Conservation (phyloP, 192 early-diverging fungal genomes). For the Rhizophagus clarus region DNA sequence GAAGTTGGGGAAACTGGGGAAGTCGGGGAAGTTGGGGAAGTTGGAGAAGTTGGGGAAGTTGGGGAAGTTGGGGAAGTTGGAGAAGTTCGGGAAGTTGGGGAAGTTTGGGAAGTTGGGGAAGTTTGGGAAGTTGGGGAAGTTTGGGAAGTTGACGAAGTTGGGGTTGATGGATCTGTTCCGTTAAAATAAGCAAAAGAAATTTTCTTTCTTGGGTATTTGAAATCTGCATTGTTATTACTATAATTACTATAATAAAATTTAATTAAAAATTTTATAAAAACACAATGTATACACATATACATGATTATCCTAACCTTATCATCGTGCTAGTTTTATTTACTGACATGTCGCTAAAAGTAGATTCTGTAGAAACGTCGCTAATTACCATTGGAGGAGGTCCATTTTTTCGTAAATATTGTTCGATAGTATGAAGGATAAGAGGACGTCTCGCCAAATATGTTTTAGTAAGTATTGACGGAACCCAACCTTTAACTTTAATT, state of each 20-base stretch:
- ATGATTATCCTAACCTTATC: neutral
- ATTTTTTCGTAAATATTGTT: slow-evolving; percentile 56
- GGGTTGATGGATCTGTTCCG: no score
- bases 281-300: no score
- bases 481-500: slow-evolving; percentile 51
- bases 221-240: neutral
- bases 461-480: slow-evolving; percentile 54
- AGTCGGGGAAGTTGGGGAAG: no score
- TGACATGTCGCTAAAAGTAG: neutral
- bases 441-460: slow-evolving; percentile 52
- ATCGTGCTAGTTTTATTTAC: neutral
- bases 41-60: no score
- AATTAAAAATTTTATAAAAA: neutral
- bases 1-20: no score
- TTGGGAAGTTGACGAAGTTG: no score
- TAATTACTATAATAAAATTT: neutral
- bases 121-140: no score
- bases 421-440: slow-evolving; percentile 52
- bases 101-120: neutral
- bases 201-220: neutral
- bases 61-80: no score
- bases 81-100: no score
- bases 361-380: neutral
- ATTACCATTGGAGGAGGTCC: slow-evolving; percentile 24
- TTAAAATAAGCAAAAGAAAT: neutral